phyloP scores from a whole-genome alignment of 495 filamentous ascomycete genomes.

The Hypoxylon subgilvum region DNA sequence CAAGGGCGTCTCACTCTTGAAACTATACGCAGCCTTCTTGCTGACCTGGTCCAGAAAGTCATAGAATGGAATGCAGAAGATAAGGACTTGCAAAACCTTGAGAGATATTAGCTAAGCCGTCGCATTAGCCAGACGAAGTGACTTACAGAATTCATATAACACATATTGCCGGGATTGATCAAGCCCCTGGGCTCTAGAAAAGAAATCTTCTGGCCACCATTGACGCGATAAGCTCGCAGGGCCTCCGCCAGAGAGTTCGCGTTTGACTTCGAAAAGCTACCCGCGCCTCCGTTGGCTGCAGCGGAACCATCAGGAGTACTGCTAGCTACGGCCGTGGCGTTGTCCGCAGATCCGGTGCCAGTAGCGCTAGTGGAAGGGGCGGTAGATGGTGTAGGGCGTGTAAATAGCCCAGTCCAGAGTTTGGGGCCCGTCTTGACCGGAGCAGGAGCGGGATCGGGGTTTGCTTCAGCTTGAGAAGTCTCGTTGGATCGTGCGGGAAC shows the following conservation, averaged over 20 bases:
- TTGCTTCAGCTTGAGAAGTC: constrained; percentile 36
- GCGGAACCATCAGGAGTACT: constrained; percentile 9
- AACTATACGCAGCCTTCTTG: constrained; percentile 82
- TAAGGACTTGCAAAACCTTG: constrained; percentile 88
- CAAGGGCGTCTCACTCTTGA: constrained; percentile 92
- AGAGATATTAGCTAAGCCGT: constrained; percentile 4
- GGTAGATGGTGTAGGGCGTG: constrained; percentile 54
- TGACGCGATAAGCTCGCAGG: constrained; percentile 67
- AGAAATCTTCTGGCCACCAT: constrained; percentile 66
- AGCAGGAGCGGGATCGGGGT: constrained; percentile 44
- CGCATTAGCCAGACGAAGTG: not conserved
- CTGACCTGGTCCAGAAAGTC: constrained; percentile 88
- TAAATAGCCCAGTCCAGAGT: constrained; percentile 79
- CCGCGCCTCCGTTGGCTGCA: constrained; percentile 23
- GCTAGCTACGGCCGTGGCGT: constrained; percentile 15
- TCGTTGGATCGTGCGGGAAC: constrained; percentile 24
- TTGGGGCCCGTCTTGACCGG: constrained; percentile 60
- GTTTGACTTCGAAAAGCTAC: constrained; percentile 59
- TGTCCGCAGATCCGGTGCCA: constrained; percentile 39
- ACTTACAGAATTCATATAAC: constrained; percentile 99
- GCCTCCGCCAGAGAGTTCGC: constrained; percentile 73
- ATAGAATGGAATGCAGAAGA: constrained; percentile 93
- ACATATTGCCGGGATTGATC: constrained; percentile 98
- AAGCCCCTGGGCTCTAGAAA: constrained; percentile 95
- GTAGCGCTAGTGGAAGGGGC: constrained; percentile 20